Base-by-base conservation (phyloP, 2,329 filamentous ascomycete genomes). In the Monosporascus cannonballus region DNA sequence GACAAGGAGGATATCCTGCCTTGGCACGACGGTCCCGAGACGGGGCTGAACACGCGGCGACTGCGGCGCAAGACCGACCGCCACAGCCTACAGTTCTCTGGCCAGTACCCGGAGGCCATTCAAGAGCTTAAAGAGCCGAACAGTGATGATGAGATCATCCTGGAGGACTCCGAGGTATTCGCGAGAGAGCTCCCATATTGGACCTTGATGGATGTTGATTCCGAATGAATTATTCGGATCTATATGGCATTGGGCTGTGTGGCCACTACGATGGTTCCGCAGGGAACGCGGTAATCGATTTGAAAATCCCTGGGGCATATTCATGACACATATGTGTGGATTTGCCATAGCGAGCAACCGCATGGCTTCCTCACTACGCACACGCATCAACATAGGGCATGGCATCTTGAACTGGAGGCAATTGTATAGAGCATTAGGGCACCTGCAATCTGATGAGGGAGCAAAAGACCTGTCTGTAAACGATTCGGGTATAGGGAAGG, bases 141-240 rank as follows among this genome's bases (percentile, higher is more conserved):
- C 48, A 65, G 62, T 27, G 65, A 67, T 20, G 65, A 66, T 45
- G 64, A 68, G 51, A 61, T 65, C 49, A 64, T 65, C 22, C 58
- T 65, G 30, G 66, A 68, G 14, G 64, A 67, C 39, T 56, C 59
- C 20, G 64, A 67, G 51, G 18, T 64, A 9, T 60, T 66, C 39
- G 61, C 63, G 24, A 60, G 59, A 20, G 65, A 69, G 53, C 50
- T 69, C 15, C 67, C 66, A 18, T 68, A 66, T 50, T 69, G 64
- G 56, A 65, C 60, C 24, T 60, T 66, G 8, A 69, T 68, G 65
- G 67, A 67, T 41, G 63, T 67, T 48, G 67, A 69, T 47, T 67
- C 66, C 38, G 58, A 64, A 47, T 61, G 54, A 58, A 47, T 20
- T 41, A 41, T 37, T 41, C 54, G 51, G 39, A 45, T 22, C 46